Evolutionary conservation across 192 early-diverging fungal species (phyloP), one percentile per base, ranked within the genome.

Genomic region (Umbelopsis vinacea): DNA sequence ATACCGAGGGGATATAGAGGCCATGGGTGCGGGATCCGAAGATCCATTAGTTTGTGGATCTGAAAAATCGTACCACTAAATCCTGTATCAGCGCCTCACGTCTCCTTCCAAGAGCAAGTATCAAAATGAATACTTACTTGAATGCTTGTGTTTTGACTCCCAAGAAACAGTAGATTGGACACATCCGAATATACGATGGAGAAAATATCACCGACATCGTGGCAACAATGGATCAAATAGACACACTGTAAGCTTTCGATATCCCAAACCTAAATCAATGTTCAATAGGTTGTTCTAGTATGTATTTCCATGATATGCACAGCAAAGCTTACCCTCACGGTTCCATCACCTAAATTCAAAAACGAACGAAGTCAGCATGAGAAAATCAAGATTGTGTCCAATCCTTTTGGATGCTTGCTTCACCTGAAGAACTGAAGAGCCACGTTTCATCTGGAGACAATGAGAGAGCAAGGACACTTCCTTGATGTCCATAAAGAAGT

Each of bases 111-210:
- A 35, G 19, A n/a, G 63, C n/a, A 11, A 24, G 24, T n/a, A 45
- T 2, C 11, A 8, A 66, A 57, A 63, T 47, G 26, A 19, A 38
- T 52, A 21, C 46, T 15, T 84, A 84, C 86, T 83, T 92, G 91
- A 68, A 93, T 88, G 70, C 88, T 90, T 10, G 92, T 92, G 75
- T 93, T 91, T 72, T 93, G 91, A 69, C 91, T 89, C 0, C 92
- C 92, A 68, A 93, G 86, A 40, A 87, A 89, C 68, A 93, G 71
- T 6, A 76, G 82, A 14, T 89, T 85, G 6, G 78, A 79, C 17
- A 68, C 29, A 19, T 76, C 75, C 15, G 86, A 89, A 70, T 89
- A 89, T 29, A 87, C 91, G 6, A 92, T 69, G 0, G 90, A 88
- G 60, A 92, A 86, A 5, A 93, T 71, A 26, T 90, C 90, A 6